phyloP scores from a whole-genome alignment of 2,329 filamentous ascomycete species.

The Xylaria polymorpha region DNA sequence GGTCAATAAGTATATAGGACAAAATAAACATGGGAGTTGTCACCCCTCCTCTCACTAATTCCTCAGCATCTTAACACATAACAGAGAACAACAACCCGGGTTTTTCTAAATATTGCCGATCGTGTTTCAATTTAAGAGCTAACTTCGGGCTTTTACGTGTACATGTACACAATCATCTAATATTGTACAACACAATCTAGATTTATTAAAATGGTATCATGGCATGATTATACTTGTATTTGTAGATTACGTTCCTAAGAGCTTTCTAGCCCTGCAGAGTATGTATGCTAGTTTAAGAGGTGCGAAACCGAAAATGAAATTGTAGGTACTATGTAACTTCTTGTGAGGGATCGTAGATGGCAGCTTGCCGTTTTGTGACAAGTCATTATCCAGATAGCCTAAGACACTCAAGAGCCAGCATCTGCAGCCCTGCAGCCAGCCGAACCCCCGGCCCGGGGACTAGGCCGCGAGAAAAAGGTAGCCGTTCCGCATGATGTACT shows the following conservation, averaged over 20 bases:
- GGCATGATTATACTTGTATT: neutral
- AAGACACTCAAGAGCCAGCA: conserved; percentile 15
- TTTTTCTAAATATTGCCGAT: neutral
- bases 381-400: conserved; percentile 10
- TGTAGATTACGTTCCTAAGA: neutral
- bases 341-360: neutral
- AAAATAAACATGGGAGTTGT: neutral
- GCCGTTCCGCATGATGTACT: conserved; percentile 7
- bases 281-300: neutral
- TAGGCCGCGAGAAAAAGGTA: conserved; percentile 6
- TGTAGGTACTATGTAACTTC: neutral
- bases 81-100: neutral
- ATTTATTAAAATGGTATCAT: neutral
- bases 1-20: neutral
- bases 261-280: neutral
- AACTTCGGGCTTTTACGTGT: neutral
- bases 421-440: conserved; percentile 35
- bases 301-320: neutral
- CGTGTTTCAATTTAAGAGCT: neutral
- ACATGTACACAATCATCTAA: neutral
- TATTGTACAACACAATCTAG: neutral
- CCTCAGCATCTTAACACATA: neutral
- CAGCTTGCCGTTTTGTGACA: conserved; percentile 15
- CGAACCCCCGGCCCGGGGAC: conserved; percentile 17
- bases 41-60: neutral